phyloP scores from a whole-genome alignment of 352 stramenopile species.

The Globisporangium iwayamae region DNA sequence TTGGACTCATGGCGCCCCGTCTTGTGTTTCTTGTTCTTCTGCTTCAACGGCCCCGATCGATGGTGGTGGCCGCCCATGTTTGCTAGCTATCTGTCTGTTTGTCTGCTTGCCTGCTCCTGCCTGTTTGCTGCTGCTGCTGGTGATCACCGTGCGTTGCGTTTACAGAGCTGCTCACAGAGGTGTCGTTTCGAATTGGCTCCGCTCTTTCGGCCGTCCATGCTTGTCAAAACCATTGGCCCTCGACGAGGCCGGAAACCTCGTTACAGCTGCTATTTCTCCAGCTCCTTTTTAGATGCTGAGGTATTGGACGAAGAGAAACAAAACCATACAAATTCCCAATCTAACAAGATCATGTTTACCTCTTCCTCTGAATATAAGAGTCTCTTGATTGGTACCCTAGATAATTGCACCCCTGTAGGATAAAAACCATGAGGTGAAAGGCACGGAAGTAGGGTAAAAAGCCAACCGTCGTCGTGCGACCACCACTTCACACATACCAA shows the following conservation, averaged over 20 bases:
- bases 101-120: not conserved
- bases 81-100: not conserved
- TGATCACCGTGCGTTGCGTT: not conserved
- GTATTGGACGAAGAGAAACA: no score
- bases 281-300: no score
- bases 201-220: not conserved
- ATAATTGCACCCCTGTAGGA: no score
- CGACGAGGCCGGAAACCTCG: not conserved
- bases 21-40: slow-evolving; percentile 93
- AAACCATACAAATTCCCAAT: no score
- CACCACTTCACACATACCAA: not conserved
- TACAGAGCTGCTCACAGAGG: not conserved
- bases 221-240: slow-evolving; percentile 15
- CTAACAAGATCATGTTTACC: no score
- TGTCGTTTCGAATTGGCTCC: slow-evolving; percentile 19
- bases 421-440: no score
- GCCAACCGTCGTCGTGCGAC: not conserved
- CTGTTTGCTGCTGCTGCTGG: not conserved
- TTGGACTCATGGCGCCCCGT: slow-evolving; percentile 81
- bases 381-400: no score
- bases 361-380: no score
- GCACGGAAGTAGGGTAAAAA: no score
- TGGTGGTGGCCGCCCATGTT: slow-evolving; percentile 80
- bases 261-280: not conserved
- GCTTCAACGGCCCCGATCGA: slow-evolving; percentile 85